Evolutionary conservation across 768 basidiomycete genomes (phyloP).

Genomic region (Collybia nuda): DNA sequence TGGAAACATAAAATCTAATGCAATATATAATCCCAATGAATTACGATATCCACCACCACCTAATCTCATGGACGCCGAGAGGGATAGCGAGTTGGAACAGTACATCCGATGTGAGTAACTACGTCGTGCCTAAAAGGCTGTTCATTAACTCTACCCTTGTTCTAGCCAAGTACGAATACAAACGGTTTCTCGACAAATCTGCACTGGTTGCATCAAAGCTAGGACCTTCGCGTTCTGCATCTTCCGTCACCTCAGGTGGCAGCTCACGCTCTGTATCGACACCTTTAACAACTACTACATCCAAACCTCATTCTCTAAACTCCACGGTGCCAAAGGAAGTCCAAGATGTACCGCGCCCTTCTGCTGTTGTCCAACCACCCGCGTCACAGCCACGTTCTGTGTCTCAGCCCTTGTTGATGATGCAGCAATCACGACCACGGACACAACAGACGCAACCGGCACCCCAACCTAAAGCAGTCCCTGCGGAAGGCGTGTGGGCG

Average conservation of each 20-base stretch:
- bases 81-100: constrained; percentile 89
- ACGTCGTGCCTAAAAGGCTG: constrained; percentile 1
- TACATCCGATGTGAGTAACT: constrained; percentile 76
- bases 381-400: constrained; percentile 17
- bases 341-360: constrained; percentile 13
- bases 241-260: constrained; percentile 21
- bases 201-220: constrained; percentile 46
- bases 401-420: constrained; percentile 20
- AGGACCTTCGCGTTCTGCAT: constrained; percentile 40
- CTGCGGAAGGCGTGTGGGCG: constrained; percentile 48
- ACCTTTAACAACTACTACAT: constrained; percentile 21
- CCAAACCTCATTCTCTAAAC: constrained; percentile 16
- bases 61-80: constrained; percentile 71
- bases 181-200: constrained; percentile 56
- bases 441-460: constrained; percentile 19
- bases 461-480: constrained; percentile 15
- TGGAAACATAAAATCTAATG: constrained; percentile 83
- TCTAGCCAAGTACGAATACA: constrained; percentile 79
- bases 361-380: constrained; percentile 12
- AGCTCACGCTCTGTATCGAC: constrained; percentile 18
- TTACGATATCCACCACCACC: constrained; percentile 78
- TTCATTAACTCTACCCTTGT: constrained; percentile 5
- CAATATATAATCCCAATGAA: constrained; percentile 82
- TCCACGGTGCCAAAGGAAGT: constrained; percentile 10
- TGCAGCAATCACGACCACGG: constrained; percentile 16